These are phyloP conservation scores for Diplodia sapinea DNA, from an alignment of 2,329 filamentous ascomycete species.

Conservation along the genomic window DNA sequence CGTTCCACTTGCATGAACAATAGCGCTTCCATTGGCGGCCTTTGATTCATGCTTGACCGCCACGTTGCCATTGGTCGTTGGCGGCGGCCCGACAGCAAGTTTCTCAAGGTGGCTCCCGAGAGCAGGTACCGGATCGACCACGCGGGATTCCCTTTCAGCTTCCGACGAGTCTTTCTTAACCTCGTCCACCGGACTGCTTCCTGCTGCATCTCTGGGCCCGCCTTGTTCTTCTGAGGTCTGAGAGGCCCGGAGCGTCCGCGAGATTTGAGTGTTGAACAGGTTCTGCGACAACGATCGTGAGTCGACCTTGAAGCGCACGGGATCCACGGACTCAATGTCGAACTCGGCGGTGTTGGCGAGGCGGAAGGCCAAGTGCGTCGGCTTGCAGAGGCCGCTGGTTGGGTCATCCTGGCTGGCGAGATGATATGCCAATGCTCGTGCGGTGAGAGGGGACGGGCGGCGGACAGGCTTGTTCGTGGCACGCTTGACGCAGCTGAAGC, in stretches of 20 bases:
- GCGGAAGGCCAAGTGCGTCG: slow-evolving; percentile 6
- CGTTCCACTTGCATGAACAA: background rate
- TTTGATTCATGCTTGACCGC: background rate
- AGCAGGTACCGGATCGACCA: background rate
- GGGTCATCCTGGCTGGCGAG: slow-evolving; percentile 81
- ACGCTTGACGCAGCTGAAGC: slow-evolving; percentile 77
- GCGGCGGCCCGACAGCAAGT: background rate
- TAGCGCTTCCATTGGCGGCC: background rate
- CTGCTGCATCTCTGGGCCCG: background rate
- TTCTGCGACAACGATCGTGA: slow-evolving; percentile 67
- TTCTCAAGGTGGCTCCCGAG: slow-evolving; percentile 3
- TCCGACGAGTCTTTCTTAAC: background rate
- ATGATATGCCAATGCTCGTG: slow-evolving; percentile 78
- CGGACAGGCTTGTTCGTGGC: slow-evolving; percentile 72
- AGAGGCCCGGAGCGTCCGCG: background rate
- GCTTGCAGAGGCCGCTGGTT: slow-evolving; percentile 69
- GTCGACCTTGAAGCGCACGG: slow-evolving; percentile 45
- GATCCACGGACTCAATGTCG: slow-evolving; percentile 33
- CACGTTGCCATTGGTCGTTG: background rate
- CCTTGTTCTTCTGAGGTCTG: background rate
- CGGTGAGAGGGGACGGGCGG: slow-evolving; percentile 80
- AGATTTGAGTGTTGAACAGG: slow-evolving; percentile 51
- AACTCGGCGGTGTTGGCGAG: slow-evolving; percentile 31
- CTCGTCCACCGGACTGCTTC: background rate
- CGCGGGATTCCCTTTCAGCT: background rate